Percentiles rank a stretch among this genome's conserved stretches.
These are phyloP conservation scores for Podospora australis DNA, from an alignment of 495 filamentous ascomycete species.

Conservation along the genomic window DNA sequence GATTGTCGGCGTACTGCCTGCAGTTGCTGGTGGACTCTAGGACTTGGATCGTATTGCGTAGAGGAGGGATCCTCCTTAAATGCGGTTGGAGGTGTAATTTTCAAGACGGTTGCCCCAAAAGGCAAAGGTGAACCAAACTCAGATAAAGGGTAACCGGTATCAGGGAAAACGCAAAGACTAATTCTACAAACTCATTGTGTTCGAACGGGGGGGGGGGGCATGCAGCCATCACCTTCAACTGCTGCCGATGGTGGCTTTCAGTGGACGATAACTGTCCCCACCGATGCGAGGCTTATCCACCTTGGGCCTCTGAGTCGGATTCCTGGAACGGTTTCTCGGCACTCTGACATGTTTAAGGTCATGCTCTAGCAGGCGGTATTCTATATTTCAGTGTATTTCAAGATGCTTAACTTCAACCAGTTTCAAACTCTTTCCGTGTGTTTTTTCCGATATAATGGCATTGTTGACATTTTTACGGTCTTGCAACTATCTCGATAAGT, in stretches of 20 bases:
- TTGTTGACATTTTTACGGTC: background rate
- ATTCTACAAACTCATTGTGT: constrained; percentile 4
- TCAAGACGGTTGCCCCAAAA: constrained; percentile 23
- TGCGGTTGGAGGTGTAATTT: constrained; percentile 29
- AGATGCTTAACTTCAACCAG: too few species aligned
- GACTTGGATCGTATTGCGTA: too few species aligned
- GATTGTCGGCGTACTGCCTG: constrained; percentile 15
- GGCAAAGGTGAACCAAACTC: background rate
- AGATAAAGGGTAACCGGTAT: background rate
- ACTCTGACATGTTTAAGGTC: background rate
- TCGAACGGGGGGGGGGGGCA: background rate
- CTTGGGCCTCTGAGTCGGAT: background rate
- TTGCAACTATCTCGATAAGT: too few species aligned
- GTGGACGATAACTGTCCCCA: background rate
- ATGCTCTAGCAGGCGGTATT: background rate
- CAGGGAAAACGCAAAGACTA: background rate
- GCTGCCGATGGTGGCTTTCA: background rate
- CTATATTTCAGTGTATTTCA: background rate
- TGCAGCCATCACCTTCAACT: constrained; percentile 1
- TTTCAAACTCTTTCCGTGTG: too few species aligned
- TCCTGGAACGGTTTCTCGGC: background rate
- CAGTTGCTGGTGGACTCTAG: constrained; percentile 13
- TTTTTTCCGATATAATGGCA: background rate
- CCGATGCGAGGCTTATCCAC: background rate
- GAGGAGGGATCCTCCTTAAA: constrained; percentile 20